Evolutionary conservation across 768 basidiomycete genomes (phyloP).

Genomic region (Pholiota microspora): DNA sequence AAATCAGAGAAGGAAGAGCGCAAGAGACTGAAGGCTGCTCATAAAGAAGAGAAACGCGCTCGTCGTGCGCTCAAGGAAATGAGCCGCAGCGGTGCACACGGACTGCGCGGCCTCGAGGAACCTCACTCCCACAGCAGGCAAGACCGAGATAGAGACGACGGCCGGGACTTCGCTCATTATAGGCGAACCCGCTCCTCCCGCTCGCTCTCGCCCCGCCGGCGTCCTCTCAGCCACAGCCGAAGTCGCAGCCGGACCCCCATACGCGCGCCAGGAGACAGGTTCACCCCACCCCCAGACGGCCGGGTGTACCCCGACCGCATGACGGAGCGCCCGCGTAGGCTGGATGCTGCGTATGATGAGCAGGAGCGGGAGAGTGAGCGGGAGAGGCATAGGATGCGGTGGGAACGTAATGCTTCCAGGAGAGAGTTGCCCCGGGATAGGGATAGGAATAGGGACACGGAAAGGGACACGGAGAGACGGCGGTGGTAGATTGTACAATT

Average conservation of each 20-base stretch:
- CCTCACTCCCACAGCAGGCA: not conserved
- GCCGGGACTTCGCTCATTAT: constrained; percentile 13
- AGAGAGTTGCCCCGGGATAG: constrained; percentile 29
- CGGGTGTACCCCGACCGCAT: not conserved
- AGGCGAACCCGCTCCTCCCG: constrained; percentile 20
- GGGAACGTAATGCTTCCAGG: constrained; percentile 42
- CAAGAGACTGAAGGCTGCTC: constrained; percentile 42
- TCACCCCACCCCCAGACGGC: not conserved
- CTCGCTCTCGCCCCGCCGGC: constrained; percentile 24
- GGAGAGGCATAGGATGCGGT: constrained; percentile 42
- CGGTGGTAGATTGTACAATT: not conserved
- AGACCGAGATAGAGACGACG: constrained; percentile 8
- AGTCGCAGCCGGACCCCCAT: constrained; percentile 29
- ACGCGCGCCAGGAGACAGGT: not conserved
- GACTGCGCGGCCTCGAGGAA: constrained; percentile 17
- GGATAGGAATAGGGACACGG: too few relatives aligned
- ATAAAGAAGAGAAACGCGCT: constrained; percentile 59
- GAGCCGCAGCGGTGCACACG: constrained; percentile 30
- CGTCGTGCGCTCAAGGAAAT: constrained; percentile 49
- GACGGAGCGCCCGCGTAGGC: not conserved
- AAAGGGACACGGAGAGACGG: too few relatives aligned
- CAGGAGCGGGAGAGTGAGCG: constrained; percentile 24
- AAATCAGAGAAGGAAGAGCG: constrained; percentile 42
- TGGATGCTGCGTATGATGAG: constrained; percentile 18
- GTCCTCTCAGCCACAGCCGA: constrained; percentile 22